Evolutionary conservation across 257 asterid genomes (phyloP).

Genomic region (Solanum pinnatisectum): DNA sequence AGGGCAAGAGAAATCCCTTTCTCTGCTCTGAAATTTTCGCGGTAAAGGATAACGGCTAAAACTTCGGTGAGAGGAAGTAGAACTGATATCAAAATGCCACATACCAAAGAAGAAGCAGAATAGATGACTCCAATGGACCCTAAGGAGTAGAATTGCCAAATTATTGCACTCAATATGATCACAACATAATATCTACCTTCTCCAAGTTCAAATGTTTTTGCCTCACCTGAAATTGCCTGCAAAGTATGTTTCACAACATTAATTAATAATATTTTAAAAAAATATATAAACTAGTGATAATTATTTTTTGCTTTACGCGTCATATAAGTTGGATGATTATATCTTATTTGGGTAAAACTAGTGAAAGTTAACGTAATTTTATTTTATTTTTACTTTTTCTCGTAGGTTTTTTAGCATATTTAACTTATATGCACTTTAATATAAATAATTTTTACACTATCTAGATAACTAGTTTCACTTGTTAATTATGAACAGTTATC

Average conservation of each 20-base stretch:
- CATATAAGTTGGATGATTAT: background rate
- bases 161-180: background rate
- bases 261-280: too few species aligned
- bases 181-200: slow-evolving; percentile 1
- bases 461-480: background rate
- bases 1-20: slow-evolving; percentile 20
- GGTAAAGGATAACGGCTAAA: slow-evolving; percentile 10
- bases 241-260: background rate
- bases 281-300: background rate
- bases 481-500: background rate
- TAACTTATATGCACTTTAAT: background rate
- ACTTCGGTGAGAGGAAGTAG: slow-evolving; percentile 10
- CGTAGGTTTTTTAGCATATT: background rate
- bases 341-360: background rate
- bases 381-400: background rate
- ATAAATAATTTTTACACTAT: too few species aligned
- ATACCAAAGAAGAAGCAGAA: slow-evolving; percentile 12
- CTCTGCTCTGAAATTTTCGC: slow-evolving; percentile 11
- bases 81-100: slow-evolving; percentile 15
- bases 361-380: background rate
- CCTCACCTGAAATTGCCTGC: slow-evolving; percentile 16
- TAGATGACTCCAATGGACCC: slow-evolving; percentile 15
- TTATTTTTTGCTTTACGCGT: background rate
- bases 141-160: slow-evolving; percentile 12
- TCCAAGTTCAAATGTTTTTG: slow-evolving; percentile 13